Conservation (phyloP, 441 rosid species). For the Pelargonium cotyledonis region DNA sequence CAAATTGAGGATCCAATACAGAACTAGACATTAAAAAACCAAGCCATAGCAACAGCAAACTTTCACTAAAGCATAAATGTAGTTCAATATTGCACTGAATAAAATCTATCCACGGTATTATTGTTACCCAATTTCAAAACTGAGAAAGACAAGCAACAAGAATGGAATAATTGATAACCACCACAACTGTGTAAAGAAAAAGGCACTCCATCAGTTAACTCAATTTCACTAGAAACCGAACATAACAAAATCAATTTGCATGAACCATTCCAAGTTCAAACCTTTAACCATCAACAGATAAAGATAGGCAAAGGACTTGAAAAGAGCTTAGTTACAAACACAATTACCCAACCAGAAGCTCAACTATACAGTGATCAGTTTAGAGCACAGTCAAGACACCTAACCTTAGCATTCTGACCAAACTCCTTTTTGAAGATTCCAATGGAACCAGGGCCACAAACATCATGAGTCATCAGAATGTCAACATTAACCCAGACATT, state of each 20-base stretch:
- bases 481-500: slow-evolving; percentile 92
- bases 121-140: not conserved
- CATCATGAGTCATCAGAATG: slow-evolving; percentile 92
- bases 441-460: slow-evolving; percentile 89
- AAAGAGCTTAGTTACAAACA: no score
- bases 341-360: no score
- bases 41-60: no score
- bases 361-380: no score
- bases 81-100: no score
- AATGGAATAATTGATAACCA: not conserved
- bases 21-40: no score
- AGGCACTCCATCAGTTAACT: not conserved
- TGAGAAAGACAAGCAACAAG: not conserved
- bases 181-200: not conserved
- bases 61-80: no score
- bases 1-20: no score
- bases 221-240: not conserved
- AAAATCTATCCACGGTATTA: not conserved
- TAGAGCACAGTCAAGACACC: not conserved
- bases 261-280: not conserved
- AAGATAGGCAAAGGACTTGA: no score
- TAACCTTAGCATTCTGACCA: slow-evolving; percentile 78
- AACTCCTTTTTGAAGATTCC: slow-evolving; percentile 89
- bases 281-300: no score
- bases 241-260: not conserved